phyloP scores from a whole-genome alignment of 2,329 filamentous ascomycete species.

The Diaporthe nobilis region DNA sequence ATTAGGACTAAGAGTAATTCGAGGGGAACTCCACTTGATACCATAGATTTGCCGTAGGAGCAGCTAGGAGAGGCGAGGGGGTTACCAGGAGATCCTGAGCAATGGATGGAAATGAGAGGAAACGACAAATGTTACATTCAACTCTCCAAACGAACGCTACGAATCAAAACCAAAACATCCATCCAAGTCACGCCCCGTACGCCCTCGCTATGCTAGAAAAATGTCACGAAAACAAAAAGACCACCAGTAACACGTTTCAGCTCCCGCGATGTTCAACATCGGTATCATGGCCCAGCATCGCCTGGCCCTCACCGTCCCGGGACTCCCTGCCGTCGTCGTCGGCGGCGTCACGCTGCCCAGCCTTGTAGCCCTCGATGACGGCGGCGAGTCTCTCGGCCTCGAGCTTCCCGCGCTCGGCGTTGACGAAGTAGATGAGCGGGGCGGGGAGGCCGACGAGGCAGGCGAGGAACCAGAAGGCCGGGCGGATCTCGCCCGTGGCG shows the following conservation, averaged over 20 bases:
- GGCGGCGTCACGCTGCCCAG: conserved; percentile 19
- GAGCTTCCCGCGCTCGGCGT: conserved; percentile 83
- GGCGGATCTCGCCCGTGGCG: conserved; percentile 82
- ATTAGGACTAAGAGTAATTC: not conserved
- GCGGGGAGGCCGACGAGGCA: conserved; percentile 87
- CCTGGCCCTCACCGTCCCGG: conserved; percentile 32
- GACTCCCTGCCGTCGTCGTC: not conserved
- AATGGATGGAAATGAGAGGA: not conserved
- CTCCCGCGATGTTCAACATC: not conserved
- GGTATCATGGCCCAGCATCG: conserved; percentile 41
- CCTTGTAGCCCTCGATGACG: conserved; percentile 68
- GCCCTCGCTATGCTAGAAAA: conserved; percentile 24
- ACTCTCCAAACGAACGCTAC: not conserved
- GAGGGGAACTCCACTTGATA: not conserved
- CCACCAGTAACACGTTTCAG: not conserved
- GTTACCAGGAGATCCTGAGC: not conserved
- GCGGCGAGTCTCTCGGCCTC: conserved; percentile 77
- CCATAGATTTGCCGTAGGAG: not conserved
- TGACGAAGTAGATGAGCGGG: conserved; percentile 85
- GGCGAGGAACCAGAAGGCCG: conserved; percentile 93
- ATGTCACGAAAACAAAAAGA: not conserved
- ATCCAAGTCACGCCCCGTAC: conserved; percentile 1
- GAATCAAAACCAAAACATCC: not conserved
- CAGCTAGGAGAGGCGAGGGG: not conserved
- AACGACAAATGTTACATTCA: not conserved